Evolutionary conservation across 768 basidiomycete genomes (phyloP), one percentile per base, ranked within the genome.

Genomic region (Arthromyces matolae): DNA sequence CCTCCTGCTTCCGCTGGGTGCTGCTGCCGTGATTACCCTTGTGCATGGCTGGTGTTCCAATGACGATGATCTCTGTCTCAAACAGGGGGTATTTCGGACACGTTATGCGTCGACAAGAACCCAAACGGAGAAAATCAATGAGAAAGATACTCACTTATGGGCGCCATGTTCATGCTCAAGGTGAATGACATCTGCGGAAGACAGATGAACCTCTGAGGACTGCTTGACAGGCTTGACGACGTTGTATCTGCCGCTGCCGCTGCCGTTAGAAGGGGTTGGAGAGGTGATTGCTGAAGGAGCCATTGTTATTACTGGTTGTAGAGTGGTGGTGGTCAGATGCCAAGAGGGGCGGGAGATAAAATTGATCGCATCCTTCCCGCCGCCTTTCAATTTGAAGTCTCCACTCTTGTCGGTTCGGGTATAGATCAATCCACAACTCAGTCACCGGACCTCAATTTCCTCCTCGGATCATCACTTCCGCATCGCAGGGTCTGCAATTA

Each of bases 141-240:
- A n/a, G 47, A 28, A 36, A 39, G n/a, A 41, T 38, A 77, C 86
- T 78, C 67, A 93, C 92, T 93, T 93, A 77, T 93, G 91, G 45
- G 91, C 91, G 24, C 85, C 84, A 59, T 85, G 77, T 60, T 86
- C 76, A 56, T 91, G 80, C 65, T 97, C 93, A 55, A 93, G 75
- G 36, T 73, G 71, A 54, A 97, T 89, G 36, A 93, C 76, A 32
- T 86, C 77, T 36, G 76, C 75, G n/a, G 86, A 85, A 9, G 77
- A 72, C 19, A 83, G 46, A 53, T 67, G 69, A 16, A 54, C 53
- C 38, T 54, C 54, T 28, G 52, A 36, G 23, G 31, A 46, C 20
- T 45, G 20, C 20, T 44, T 45, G 14, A 40, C 23, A 1, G 57
- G 41, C 47, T 56, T 59, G 24, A 50, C 44, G 16, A 53, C 58